phyloP scores from a whole-genome alignment of 2,329 filamentous ascomycete genomes.

The Kalaharituber pfeilii region DNA sequence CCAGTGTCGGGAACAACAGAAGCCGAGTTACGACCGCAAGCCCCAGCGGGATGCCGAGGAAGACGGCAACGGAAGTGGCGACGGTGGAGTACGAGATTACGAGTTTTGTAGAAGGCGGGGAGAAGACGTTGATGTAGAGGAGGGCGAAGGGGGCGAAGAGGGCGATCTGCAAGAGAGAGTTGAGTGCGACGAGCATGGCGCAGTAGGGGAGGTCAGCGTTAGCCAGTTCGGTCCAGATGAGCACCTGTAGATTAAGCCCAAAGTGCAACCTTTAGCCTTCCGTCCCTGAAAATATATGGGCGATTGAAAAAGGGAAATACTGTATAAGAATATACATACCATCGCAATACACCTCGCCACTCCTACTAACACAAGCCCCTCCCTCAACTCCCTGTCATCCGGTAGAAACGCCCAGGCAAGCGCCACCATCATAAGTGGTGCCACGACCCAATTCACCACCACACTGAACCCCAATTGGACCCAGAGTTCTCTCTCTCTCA shows the following conservation, averaged over 20 bases:
- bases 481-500: constrained; percentile 49
- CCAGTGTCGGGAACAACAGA: constrained; percentile 32
- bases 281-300: neutral
- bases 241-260: constrained; percentile 28
- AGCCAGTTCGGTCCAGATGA: constrained; percentile 64
- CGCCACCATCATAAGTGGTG: constrained; percentile 61
- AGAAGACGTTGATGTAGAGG: constrained; percentile 54
- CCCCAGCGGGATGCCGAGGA: constrained; percentile 66
- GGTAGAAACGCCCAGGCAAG: constrained; percentile 53
- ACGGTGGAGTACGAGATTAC: constrained; percentile 45
- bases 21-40: constrained; percentile 64
- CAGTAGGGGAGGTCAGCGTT: constrained; percentile 68
- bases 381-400: constrained; percentile 39
- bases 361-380: constrained; percentile 65
- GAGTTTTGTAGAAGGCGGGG: constrained; percentile 29
- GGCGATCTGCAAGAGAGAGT: constrained; percentile 57
- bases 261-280: neutral
- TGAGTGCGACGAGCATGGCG: constrained; percentile 59
- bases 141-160: constrained; percentile 53
- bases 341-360: constrained; percentile 78
- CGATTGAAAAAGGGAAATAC: constrained; percentile 26
- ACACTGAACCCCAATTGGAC: constrained; percentile 62
- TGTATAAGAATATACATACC: constrained; percentile 33
- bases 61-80: constrained; percentile 65
- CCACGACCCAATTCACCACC: constrained; percentile 65